Conservation (phyloP, 106 monocot genomes). For the Dendrobium chrysotoxum region DNA sequence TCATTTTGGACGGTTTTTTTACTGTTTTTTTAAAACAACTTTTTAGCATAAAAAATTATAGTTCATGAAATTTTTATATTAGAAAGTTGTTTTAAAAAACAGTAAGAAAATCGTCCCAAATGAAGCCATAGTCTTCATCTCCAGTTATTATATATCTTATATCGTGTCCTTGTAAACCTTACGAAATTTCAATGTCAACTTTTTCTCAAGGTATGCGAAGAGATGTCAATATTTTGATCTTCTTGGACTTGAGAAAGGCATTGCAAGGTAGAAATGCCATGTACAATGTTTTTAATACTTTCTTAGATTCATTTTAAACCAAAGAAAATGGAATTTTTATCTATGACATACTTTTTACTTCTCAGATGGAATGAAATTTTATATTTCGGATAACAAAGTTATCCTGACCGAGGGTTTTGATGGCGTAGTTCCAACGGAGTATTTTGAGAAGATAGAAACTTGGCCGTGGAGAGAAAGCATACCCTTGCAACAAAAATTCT, state of each 20-base stretch:
- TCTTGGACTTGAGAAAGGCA: slow-evolving; percentile 77
- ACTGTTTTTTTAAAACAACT: too few relatives aligned
- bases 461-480: slow-evolving; percentile 73
- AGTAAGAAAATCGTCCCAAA: too few relatives aligned
- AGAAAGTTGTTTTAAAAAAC: too few relatives aligned
- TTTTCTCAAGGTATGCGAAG: slow-evolving; percentile 58
- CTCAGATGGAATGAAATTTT: slow-evolving; percentile 91
- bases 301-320: neutral
- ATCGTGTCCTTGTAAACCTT: neutral
- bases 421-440: slow-evolving; percentile 70
- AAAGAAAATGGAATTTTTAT: neutral
- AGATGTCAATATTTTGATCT: slow-evolving; percentile 69
- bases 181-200: neutral
- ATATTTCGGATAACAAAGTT: slow-evolving; percentile 85
- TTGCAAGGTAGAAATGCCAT: slow-evolving; percentile 49
- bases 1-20: too few relatives aligned
- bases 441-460: slow-evolving; percentile 85
- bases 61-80: too few relatives aligned
- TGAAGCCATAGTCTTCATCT: too few relatives aligned
- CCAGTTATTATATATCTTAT: neutral
- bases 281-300: neutral
- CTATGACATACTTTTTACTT: neutral
- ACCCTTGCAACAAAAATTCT: slow-evolving; percentile 17
- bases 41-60: too few relatives aligned
- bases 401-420: slow-evolving; percentile 94